These are phyloP conservation scores for Knoxia roxburghii DNA, from an alignment of 257 asterid species.

Conservation along the genomic window DNA sequence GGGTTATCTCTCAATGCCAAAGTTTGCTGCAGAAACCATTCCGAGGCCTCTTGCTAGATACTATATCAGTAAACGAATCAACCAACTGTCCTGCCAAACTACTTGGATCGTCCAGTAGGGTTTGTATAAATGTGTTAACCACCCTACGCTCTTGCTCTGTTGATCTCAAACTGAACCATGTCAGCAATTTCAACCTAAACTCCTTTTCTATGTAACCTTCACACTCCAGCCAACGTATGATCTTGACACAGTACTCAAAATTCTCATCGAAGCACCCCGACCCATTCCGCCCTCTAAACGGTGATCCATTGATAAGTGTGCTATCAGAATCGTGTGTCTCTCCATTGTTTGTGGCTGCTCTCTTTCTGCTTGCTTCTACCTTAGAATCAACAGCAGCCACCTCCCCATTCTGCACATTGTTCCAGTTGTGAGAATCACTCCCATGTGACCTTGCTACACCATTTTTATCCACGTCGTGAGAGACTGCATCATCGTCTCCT, in stretches of 20 bases:
- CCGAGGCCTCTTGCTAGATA: slow-evolving; percentile 39
- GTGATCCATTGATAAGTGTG: slow-evolving; percentile 79
- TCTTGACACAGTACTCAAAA: slow-evolving; percentile 77
- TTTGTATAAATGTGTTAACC: slow-evolving; percentile 79
- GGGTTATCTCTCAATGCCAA: slow-evolving; percentile 36
- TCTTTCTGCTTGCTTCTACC: slow-evolving; percentile 46
- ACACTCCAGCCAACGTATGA: slow-evolving; percentile 85
- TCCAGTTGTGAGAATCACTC: slow-evolving; percentile 48
- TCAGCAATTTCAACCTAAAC: slow-evolving; percentile 75
- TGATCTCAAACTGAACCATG: slow-evolving; percentile 89
- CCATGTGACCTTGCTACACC: slow-evolving; percentile 44
- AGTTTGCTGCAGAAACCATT: slow-evolving; percentile 46
- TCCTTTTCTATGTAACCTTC: slow-evolving; percentile 74
- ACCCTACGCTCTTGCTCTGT: slow-evolving; percentile 90
- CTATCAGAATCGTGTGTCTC: slow-evolving; percentile 83
- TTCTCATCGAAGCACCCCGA: slow-evolving; percentile 65
- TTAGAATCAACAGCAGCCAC: slow-evolving; percentile 56
- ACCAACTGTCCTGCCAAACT: slow-evolving; percentile 76
- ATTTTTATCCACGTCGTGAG: slow-evolving; percentile 46
- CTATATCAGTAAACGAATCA: slow-evolving; percentile 40
- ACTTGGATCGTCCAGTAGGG: slow-evolving; percentile 67
- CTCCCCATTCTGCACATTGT: slow-evolving; percentile 42
- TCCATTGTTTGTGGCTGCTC: slow-evolving; percentile 40
- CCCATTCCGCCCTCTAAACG: slow-evolving; percentile 35
- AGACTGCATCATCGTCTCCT: slow-evolving; percentile 58